phyloP scores from a whole-genome alignment of 192 early-diverging fungal species.

The Neocallimastix lanati region DNA sequence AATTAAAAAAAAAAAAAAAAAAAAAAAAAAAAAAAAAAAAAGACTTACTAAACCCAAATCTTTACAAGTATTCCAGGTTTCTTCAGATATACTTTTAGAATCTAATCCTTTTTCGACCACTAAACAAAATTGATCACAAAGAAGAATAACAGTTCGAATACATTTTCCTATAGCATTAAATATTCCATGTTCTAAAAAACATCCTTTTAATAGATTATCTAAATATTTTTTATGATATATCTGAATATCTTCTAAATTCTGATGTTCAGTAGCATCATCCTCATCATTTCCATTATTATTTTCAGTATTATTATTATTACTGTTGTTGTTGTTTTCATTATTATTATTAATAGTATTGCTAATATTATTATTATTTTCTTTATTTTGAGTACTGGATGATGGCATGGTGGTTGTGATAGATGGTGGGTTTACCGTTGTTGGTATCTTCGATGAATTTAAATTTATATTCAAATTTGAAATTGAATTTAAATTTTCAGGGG shows the following conservation, averaged over 20 bases:
- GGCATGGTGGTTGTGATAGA: too few species aligned
- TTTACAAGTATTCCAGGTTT: neutral
- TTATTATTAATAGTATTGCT: too few species aligned
- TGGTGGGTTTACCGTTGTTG: too few species aligned
- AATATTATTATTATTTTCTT: too few species aligned
- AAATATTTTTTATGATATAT: neutral
- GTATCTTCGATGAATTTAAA: too few species aligned
- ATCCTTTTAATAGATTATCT: neutral
- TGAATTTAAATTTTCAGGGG: neutral
- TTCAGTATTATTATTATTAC: neutral
- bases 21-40: too few species aligned
- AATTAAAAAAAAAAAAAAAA: too few species aligned
- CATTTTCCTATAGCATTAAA: neutral
- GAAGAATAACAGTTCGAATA: neutral
- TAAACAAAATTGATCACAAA: neutral
- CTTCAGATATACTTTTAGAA: neutral
- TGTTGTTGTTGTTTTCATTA: too few species aligned
- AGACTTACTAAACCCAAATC: neutral
- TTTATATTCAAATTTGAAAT: too few species aligned
- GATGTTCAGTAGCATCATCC: neutral
- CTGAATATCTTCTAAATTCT: neutral
- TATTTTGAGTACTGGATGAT: too few species aligned
- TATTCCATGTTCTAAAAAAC: neutral
- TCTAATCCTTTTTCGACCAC: neutral
- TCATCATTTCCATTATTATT: too few species aligned